Conservation (phyloP, 2,329 filamentous ascomycete genomes). For the Xylaria sp. region DNA sequence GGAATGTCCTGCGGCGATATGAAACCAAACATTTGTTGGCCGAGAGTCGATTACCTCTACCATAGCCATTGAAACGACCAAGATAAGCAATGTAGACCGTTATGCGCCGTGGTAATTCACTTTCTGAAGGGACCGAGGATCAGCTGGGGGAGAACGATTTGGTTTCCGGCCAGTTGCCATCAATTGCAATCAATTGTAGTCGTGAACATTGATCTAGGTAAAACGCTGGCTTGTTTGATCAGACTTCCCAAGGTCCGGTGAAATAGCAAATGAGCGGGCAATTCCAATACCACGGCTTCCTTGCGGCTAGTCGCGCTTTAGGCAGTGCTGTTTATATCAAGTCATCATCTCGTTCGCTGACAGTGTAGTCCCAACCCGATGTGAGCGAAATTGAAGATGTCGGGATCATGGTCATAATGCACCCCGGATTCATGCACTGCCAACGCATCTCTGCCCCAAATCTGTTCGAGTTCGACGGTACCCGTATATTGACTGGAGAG, state of each 20-base stretch:
- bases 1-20: neutral
- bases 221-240: neutral
- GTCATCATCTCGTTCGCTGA: neutral
- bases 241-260: neutral
- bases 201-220: neutral
- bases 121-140: too few species aligned
- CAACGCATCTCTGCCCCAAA: neutral
- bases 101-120: neutral
- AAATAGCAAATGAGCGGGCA: too few species aligned
- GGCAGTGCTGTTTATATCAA: neutral
- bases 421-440: neutral
- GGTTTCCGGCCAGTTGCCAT: too few species aligned
- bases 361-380: neutral
- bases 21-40: neutral
- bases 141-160: too few species aligned
- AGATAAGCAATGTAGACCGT: neutral
- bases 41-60: neutral
- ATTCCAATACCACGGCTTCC: neutral
- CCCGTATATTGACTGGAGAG: neutral
- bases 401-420: neutral
- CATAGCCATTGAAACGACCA: neutral
- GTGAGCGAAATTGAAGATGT: neutral
- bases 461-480: neutral
- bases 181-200: neutral
- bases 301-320: too few species aligned